Conservation (phyloP, 2,329 filamentous ascomycete genomes). For the Penicillium freii region DNA sequence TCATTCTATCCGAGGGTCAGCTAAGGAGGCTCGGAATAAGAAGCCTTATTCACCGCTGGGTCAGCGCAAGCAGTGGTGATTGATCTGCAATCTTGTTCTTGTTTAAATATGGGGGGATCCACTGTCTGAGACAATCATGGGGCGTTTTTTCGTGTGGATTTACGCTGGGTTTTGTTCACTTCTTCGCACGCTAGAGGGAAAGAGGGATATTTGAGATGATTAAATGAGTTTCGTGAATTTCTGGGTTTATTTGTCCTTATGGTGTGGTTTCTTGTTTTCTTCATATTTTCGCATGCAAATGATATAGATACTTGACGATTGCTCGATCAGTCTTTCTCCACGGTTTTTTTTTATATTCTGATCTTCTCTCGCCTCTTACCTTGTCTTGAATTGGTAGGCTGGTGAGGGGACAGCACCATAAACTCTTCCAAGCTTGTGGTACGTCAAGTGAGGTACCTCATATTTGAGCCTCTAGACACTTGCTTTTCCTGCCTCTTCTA, state of each 20-base stretch:
- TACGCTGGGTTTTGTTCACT: not conserved
- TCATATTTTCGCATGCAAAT: not conserved
- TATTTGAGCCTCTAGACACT: too few species aligned
- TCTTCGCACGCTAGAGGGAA: not conserved
- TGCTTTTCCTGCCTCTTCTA: too few species aligned
- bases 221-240: not conserved
- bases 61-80: not conserved
- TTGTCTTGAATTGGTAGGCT: too few species aligned
- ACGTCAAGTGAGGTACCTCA: too few species aligned
- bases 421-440: too few species aligned
- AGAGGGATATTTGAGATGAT: not conserved
- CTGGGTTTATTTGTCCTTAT: not conserved
- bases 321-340: not conserved
- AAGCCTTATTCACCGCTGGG: not conserved
- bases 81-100: not conserved
- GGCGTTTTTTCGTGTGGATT: not conserved
- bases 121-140: not conserved
- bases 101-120: not conserved
- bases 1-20: conserved; percentile 33
- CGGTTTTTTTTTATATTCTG: not conserved
- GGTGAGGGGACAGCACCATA: too few species aligned
- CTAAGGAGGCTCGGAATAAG: not conserved
- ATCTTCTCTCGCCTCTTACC: not conserved
- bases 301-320: not conserved
- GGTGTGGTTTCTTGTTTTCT: not conserved